phyloP scores from a whole-genome alignment of 2,329 filamentous ascomycete genomes.

The Ceratocystis cacaofunesta region DNA sequence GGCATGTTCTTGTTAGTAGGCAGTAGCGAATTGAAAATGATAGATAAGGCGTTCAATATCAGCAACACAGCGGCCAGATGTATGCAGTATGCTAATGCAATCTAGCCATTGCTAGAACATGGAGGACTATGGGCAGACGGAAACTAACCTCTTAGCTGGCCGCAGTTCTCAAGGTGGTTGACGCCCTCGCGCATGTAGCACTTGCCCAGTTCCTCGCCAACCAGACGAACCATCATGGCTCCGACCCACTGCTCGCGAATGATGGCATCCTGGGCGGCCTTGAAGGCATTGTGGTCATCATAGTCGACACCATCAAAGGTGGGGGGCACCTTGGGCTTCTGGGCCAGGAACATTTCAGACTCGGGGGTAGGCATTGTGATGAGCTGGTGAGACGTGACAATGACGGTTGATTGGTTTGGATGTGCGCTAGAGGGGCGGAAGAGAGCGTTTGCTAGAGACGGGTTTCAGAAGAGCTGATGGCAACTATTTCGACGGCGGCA shows the following conservation, averaged over 20 bases:
- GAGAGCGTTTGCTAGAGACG: not conserved
- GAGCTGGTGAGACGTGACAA: not conserved
- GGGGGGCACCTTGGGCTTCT: constrained; percentile 67
- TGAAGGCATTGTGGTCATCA: constrained; percentile 66
- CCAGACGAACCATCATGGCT: constrained; percentile 75
- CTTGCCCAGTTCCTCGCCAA: constrained; percentile 70
- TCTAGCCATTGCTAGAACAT: not conserved
- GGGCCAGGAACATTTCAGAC: constrained; percentile 65
- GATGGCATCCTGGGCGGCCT: constrained; percentile 68
- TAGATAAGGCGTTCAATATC: not conserved
- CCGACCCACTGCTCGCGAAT: constrained; percentile 79
- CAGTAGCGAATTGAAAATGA: not conserved
- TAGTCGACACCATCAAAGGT: constrained; percentile 81
- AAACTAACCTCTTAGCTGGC: constrained; percentile 59
- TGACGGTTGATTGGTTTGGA: not conserved
- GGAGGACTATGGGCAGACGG: not conserved
- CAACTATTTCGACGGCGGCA: not conserved
- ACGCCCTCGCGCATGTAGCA: constrained; percentile 75
- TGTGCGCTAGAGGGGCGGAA: not conserved
- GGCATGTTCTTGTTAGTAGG: constrained; percentile 13
- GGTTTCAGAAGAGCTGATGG: not conserved
- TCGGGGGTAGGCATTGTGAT: constrained; percentile 64
- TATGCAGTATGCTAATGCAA: not conserved
- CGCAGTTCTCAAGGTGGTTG: constrained; percentile 81
- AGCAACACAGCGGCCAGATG: not conserved